Conservation (phyloP, 1,139 yeast genomes). For the Sugiyamaella xylanicola region DNA sequence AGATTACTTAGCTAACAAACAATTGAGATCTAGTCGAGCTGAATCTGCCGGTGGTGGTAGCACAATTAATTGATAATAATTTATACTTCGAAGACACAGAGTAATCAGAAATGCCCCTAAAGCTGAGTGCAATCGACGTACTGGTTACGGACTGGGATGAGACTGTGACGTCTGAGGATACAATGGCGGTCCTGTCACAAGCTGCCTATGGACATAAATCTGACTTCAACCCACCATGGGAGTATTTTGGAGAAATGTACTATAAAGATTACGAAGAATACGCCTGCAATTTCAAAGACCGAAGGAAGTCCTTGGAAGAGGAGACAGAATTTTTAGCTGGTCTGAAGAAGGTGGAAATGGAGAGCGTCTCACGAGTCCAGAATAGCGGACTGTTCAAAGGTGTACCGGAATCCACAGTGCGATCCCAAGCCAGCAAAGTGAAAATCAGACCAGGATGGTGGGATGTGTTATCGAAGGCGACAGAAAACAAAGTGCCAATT, state of each 20-base stretch:
- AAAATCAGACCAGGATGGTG: conserved; percentile 50
- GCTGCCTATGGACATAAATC: conserved; percentile 52
- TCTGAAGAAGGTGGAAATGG: conserved; percentile 51
- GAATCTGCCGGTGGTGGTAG: too few relatives aligned
- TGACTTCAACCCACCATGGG: conserved; percentile 47
- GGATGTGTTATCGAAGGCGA: conserved; percentile 43
- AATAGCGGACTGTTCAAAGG: conserved; percentile 50
- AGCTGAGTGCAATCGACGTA: conserved; percentile 23
- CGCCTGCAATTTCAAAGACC: conserved; percentile 16
- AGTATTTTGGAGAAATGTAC: conserved; percentile 52
- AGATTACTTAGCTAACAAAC: too few relatives aligned
- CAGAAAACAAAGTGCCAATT: conserved; percentile 43
- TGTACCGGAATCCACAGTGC: conserved; percentile 43
- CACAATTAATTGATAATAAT: neutral
- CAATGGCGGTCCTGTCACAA: conserved; percentile 55
- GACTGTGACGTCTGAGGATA: conserved; percentile 61
- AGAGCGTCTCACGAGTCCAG: conserved; percentile 54
- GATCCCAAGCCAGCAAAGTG: conserved; percentile 45
- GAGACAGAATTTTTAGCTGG: conserved; percentile 54
- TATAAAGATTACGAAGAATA: conserved; percentile 42
- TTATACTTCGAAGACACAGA: too few relatives aligned
- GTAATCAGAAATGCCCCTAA: conserved; percentile 10
- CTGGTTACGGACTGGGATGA: conserved; percentile 71
- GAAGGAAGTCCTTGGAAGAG: conserved; percentile 35
- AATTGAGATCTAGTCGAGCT: too few relatives aligned